phyloP scores from a whole-genome alignment of 1,139 yeast genomes.

The Candida buenavistaensis region DNA sequence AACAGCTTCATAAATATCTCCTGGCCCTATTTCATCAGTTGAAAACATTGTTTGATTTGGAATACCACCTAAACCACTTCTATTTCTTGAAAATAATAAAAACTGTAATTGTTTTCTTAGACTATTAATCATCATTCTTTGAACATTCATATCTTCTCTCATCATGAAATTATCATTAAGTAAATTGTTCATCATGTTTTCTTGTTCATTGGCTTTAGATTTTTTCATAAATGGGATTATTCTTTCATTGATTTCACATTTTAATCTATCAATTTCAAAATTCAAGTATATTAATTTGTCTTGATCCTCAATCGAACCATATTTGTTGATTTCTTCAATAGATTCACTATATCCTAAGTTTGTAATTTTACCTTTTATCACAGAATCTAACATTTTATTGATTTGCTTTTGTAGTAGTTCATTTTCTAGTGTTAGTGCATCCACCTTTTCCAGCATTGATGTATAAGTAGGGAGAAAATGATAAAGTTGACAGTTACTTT shows the following conservation, averaged over 20 bases:
- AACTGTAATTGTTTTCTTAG: slow-evolving; percentile 54
- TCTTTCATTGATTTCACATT: slow-evolving; percentile 44
- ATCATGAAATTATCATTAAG: slow-evolving; percentile 44
- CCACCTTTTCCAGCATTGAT: slow-evolving; percentile 21
- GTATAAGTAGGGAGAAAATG: slow-evolving; percentile 31
- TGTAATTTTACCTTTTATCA: slow-evolving; percentile 52
- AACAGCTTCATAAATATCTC: slow-evolving; percentile 13
- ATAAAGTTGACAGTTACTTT: slow-evolving; percentile 34
- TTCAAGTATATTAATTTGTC: slow-evolving; percentile 35
- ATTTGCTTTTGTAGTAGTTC: slow-evolving; percentile 42
- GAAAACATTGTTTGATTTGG: slow-evolving; percentile 1
- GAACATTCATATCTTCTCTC: slow-evolving; percentile 51
- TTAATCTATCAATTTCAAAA: slow-evolving; percentile 42
- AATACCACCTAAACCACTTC: slow-evolving; percentile 7
- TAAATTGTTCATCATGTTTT: slow-evolving; percentile 37
- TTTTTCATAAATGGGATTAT: slow-evolving; percentile 39
- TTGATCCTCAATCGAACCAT: slow-evolving; percentile 23
- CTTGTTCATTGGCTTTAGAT: slow-evolving; percentile 33
- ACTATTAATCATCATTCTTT: slow-evolving; percentile 45
- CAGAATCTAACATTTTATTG: slow-evolving; percentile 46
- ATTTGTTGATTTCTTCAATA: slow-evolving; percentile 43
- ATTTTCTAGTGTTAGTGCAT: slow-evolving; percentile 24
- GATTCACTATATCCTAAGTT: slow-evolving; percentile 52
- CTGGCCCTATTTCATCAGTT: slow-evolving; percentile 5
- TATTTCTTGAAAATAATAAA: slow-evolving; percentile 38